Evolutionary conservation across 331 rosid genomes (phyloP), one percentile per base, ranked within the genome.

Genomic region (Rosa hybrid): DNA sequence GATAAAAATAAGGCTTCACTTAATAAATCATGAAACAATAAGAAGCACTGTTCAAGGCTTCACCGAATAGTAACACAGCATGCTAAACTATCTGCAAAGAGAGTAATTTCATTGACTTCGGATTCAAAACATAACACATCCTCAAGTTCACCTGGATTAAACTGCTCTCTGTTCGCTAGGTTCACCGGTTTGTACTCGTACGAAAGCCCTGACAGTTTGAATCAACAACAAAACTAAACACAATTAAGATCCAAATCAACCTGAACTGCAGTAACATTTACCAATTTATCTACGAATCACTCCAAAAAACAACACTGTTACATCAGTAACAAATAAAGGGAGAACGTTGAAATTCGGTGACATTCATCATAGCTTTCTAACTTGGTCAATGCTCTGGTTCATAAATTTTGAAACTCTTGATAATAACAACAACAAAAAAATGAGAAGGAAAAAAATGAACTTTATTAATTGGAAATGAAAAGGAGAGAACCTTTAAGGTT

Each of bases 111-210:
- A 7, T 7, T 18, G 18, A 63, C n/a, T 67, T 38, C 2, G n/a
- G 4, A 34, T 34, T 67, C 4, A 25, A 56, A 57, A 54, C 68
- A 60, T 25, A 75, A 59, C 54, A 44, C 12, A 60, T 41, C 56
- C 77, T 25, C 49, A 68, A 54, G 76, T 63, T 76, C 68, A 88
- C 94, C 92, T 80, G 94, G 88, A 86, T 69, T 83, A 38, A 51
- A 80, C 30, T 88, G 90, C 54, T 90, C 90, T 57, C 92, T 87
- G 73, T 81, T 85, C 5, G 0, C 8, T 14, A 88, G 62, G 71
- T 85, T 68, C 56, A 88, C 87, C 57, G 88, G 83, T 74, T 65
- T 82, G 81, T 85, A 88, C 81, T 88, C 89, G 63, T 83, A 89
- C 10, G 86, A 70, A 14, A 86, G 83, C 78, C 92, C 92, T 88